Base-by-base conservation (phyloP, 129 eudicot genomes). In the Pseudognaphalium luteoalbum region DNA sequence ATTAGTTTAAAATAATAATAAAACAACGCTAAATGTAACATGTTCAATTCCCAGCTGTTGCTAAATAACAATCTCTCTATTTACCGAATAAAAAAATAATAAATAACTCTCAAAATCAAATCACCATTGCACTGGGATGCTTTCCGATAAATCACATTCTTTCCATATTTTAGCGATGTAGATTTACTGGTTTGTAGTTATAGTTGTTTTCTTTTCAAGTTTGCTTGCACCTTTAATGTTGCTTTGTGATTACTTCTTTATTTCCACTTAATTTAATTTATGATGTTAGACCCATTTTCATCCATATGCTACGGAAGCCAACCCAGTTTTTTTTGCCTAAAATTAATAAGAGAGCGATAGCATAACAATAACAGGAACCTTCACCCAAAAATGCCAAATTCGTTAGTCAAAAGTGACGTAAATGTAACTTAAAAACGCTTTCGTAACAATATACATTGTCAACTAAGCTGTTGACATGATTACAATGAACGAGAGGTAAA, bases 361-460 rank as follows among this genome's bases (percentile, higher is more conserved):
- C 78, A 60, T 59, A 56, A 60, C 20, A 62, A 68, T 63, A 16
- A 61, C 70, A 19, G 3, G 47, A 63, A 44, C 29, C 47, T 60
- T n/a, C n/a, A 19, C 77, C 77, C 58, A 34, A 57, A 30, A 56
- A 34, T 4, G 19, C 19, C 35, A 52, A 51, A 51, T 52, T 7
- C 16, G 32, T 71, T 71, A 6, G 22, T 20, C 66, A 33, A 72
- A 33, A 56, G 54, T 12, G 19, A 72, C 52, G 57, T 34, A 10
- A 54, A n/a, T 12, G 28, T 32, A 15, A 63, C 65, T 52, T 71
- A n/a, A 17, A 14, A 28, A 5, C 8, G 4, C 6, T 19, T 32
- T 3, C 52, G 22, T 35, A 52, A 50, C 19, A 28, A 6, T 57
- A 35, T 35, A 60, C 12, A 29, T 22, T 14, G 9, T 60, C 14